phyloP scores from a whole-genome alignment of 768 basidiomycete genomes.

The Kwoniella dejecticola region DNA sequence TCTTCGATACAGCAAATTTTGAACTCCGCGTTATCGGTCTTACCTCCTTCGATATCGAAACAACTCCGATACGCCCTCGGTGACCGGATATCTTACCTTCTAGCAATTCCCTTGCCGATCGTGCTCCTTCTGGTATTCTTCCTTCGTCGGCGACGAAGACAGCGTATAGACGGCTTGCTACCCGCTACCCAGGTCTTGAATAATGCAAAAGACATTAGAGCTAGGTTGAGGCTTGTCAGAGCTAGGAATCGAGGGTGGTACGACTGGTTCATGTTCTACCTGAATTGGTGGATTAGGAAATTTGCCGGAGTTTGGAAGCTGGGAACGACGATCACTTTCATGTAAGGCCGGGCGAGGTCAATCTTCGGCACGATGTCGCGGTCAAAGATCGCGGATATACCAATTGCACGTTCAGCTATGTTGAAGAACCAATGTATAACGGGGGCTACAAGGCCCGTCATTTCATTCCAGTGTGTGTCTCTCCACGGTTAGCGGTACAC shows the following conservation, averaged over 20 bases:
- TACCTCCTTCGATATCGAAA: constrained; percentile 6
- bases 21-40: neutral
- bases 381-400: too few relatives aligned
- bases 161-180: neutral
- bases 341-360: neutral
- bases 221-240: constrained; percentile 22
- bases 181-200: constrained; percentile 1
- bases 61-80: neutral
- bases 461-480: too few relatives aligned
- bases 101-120: constrained; percentile 17
- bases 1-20: neutral
- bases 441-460: too few relatives aligned
- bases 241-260: constrained; percentile 16
- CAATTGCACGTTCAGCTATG: too few relatives aligned
- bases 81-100: constrained; percentile 1
- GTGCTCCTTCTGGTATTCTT: constrained; percentile 9
- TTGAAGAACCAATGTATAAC: too few relatives aligned
- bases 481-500: too few relatives aligned
- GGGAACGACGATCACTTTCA: constrained; percentile 47
- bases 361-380: neutral
- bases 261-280: constrained; percentile 33
- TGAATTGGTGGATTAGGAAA: constrained; percentile 42
- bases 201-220: constrained; percentile 21
- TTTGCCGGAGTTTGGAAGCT: constrained; percentile 44
- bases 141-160: neutral